These are phyloP conservation scores for Calvatia gigantea DNA, from an alignment of 768 basidiomycete species.

Conservation along the genomic window DNA sequence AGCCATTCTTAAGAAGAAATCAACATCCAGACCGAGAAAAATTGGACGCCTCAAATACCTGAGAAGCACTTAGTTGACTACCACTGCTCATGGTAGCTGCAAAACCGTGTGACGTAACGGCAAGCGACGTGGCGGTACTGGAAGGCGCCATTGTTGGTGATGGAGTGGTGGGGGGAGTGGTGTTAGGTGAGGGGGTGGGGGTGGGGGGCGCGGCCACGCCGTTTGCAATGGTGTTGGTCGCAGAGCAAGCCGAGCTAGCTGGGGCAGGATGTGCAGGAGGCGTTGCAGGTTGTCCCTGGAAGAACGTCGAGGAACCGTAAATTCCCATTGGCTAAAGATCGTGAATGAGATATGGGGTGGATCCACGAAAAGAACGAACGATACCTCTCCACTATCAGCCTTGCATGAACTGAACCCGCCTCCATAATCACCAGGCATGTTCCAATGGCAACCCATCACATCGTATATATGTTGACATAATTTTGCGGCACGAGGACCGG, in stretches of 20 bases:
- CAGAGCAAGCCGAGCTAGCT: constrained; percentile 56
- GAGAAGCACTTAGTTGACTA: neutral
- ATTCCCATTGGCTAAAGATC: constrained; percentile 59
- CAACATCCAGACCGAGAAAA: too few species aligned
- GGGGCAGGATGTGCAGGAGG: constrained; percentile 56
- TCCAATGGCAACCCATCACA: constrained; percentile 55
- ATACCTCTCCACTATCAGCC: constrained; percentile 48
- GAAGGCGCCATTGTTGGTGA: too few species aligned
- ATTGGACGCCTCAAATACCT: neutral
- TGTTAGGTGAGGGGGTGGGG: too few species aligned
- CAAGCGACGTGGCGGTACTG: too few species aligned
- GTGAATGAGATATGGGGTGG: constrained; percentile 3
- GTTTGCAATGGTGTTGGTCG: constrained; percentile 50
- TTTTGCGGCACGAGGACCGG: constrained; percentile 41
- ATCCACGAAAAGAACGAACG: constrained; percentile 10
- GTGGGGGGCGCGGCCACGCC: constrained; percentile 27
- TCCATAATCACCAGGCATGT: constrained; percentile 52
- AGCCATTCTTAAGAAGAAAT: too few species aligned
- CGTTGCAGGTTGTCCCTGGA: constrained; percentile 56
- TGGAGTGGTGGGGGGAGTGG: too few species aligned
- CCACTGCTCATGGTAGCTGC: too few species aligned
- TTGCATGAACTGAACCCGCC: constrained; percentile 49
- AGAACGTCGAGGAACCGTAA: constrained; percentile 64
- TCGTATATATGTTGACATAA: constrained; percentile 63
- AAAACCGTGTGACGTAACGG: too few species aligned